A percentile compares a stretch with the other conserved stretches of the same genome.
Evolutionary conservation across 805 yeast species (phyloP).

Genomic region (Schizosaccharomyces cryophilus): DNA sequence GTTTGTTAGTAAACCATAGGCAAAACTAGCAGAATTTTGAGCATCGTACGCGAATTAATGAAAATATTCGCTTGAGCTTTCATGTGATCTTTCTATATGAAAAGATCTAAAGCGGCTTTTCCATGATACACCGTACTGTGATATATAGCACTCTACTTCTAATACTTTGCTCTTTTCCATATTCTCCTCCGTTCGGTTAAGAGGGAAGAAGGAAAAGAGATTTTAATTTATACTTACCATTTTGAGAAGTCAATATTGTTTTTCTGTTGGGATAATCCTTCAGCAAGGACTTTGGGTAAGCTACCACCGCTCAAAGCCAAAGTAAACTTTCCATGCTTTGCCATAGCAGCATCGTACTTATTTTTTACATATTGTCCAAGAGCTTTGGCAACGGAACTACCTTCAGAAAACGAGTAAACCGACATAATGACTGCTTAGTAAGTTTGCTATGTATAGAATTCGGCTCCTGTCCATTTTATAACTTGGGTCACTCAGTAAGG

Average conservation of each 20-base stretch:
- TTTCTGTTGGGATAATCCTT: conserved; percentile 54
- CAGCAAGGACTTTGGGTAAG: conserved; percentile 57
- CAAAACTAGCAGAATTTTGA: not conserved
- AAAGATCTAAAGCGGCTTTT: too few species aligned
- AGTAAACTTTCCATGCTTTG: conserved; percentile 49
- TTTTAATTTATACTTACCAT: conserved; percentile 25
- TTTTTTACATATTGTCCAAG: not conserved
- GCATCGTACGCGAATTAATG: too few species aligned
- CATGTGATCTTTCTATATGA: not conserved
- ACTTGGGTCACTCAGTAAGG: too few species aligned
- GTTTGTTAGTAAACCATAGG: not conserved
- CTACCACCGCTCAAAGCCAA: conserved; percentile 90
- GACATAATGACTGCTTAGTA: not conserved
- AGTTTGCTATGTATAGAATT: not conserved
- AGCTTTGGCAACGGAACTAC: not conserved
- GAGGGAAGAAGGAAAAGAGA: too few species aligned
- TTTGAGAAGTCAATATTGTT: conserved; percentile 64
- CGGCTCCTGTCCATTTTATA: too few species aligned
- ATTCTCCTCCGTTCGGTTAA: too few species aligned
- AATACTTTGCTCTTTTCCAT: too few species aligned
- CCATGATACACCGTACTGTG: too few species aligned
- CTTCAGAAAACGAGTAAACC: not conserved
- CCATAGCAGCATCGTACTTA: conserved; percentile 29
- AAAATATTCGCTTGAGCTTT: too few species aligned
- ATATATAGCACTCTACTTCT: too few species aligned